phyloP scores from a whole-genome alignment of 108 stramenopile genomes.

The Fragilaria crotonensis region DNA sequence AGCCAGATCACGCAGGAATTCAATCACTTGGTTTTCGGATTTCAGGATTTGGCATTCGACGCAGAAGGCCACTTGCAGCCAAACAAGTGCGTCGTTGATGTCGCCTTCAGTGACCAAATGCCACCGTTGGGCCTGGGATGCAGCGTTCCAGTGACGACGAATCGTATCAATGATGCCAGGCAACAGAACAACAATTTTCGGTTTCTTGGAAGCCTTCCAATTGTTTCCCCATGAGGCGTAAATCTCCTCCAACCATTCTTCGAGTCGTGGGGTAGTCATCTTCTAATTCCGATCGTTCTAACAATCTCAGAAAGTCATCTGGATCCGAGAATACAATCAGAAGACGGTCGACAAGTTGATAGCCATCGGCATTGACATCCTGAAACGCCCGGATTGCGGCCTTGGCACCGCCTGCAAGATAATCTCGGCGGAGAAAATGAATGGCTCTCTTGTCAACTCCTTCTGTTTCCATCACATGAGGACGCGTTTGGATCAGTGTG shows the following conservation, averaged over 20 bases:
- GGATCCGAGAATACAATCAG: constrained; percentile 33
- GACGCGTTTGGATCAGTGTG: background rate
- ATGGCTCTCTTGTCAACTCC: constrained; percentile 9
- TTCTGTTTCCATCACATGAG: constrained; percentile 1
- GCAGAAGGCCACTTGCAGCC: constrained; percentile 42
- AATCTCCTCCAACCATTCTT: constrained; percentile 19
- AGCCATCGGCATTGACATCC: constrained; percentile 11
- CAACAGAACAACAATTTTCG: constrained; percentile 24
- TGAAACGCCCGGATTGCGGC: constrained; percentile 23
- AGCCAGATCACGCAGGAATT: constrained; percentile 26
- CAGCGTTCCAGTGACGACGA: background rate
- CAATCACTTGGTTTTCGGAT: constrained; percentile 17
- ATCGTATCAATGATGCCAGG: constrained; percentile 13
- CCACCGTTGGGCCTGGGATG: background rate
- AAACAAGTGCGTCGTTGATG: constrained; percentile 40
- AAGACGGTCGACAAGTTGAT: constrained; percentile 19
- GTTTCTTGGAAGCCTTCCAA: background rate
- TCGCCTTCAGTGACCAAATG: constrained; percentile 20
- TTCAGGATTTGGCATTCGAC: constrained; percentile 42
- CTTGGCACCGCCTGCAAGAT: constrained; percentile 37
- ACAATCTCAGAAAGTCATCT: constrained; percentile 27
- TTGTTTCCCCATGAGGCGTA: constrained; percentile 27
- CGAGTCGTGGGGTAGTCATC: constrained; percentile 6
- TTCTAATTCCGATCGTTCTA: constrained; percentile 16
- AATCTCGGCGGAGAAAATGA: constrained; percentile 47